A percentile compares a stretch with the other conserved stretches of the same genome.
Conservation (phyloP, 257 asterid species). For the Solanum tacnaense region DNA sequence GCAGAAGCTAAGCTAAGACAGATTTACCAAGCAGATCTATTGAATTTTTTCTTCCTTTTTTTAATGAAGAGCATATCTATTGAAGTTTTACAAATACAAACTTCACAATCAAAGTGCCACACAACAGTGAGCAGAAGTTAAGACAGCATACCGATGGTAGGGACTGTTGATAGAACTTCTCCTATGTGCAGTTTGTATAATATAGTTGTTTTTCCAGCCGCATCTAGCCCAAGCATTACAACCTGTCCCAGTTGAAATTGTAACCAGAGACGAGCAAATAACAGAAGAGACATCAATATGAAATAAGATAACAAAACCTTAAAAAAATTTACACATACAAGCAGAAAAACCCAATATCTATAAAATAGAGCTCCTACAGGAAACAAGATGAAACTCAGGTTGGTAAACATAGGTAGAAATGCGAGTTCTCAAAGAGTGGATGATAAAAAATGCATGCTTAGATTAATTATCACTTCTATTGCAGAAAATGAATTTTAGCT, state of each 20-base stretch:
- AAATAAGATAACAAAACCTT: neutral
- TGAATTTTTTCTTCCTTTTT: neutral
- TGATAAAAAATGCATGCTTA: neutral
- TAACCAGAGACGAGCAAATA: neutral
- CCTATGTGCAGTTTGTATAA: slow-evolving; percentile 96
- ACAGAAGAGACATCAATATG: neutral
- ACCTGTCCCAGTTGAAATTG: slow-evolving; percentile 35
- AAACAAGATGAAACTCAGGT: neutral
- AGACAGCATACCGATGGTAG: slow-evolving; percentile 74
- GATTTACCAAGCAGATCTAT: neutral
- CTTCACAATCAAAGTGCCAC: neutral
- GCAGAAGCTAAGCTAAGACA: neutral
- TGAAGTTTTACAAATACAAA: neutral
- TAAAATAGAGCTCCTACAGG: neutral
- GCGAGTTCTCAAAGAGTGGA: neutral
- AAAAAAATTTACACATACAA: neutral
- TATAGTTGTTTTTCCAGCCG: slow-evolving; percentile 99
- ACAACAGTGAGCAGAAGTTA: neutral
- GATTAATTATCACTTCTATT: neutral
- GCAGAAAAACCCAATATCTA: neutral
- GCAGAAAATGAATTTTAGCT: neutral
- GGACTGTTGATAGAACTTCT: slow-evolving; percentile 95
- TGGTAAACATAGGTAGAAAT: neutral
- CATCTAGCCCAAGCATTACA: slow-evolving; percentile 99
- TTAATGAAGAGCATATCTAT: neutral